Evolutionary conservation across 495 filamentous ascomycete genomes (phyloP).

Genomic region (Annulohypoxylon bovei): DNA sequence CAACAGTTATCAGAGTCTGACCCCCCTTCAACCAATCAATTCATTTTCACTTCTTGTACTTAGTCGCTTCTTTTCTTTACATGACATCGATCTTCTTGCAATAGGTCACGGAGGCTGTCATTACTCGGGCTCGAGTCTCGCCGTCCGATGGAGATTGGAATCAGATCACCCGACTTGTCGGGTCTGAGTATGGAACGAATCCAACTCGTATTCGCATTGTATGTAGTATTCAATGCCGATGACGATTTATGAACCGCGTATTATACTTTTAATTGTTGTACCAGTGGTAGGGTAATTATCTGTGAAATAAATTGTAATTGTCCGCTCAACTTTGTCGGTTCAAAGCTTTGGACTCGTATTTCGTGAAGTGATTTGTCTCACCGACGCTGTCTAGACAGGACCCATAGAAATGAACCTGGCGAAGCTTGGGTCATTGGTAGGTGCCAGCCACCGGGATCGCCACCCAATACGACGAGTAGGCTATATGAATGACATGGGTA

Average conservation of each 20-base stretch:
- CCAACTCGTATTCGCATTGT: constrained; percentile 18
- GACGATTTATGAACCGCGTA: constrained; percentile 31
- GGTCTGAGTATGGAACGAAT: constrained; percentile 13
- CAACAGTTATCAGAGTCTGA: constrained; percentile 28
- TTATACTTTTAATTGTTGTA: neutral
- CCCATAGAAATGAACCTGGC: neutral
- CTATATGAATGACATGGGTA: neutral
- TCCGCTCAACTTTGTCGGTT: neutral
- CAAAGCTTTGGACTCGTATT: neutral
- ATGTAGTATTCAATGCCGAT: constrained; percentile 33
- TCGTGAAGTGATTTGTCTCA: neutral
- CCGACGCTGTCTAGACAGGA: neutral
- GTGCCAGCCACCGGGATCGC: neutral
- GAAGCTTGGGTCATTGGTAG: neutral
- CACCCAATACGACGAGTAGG: neutral
- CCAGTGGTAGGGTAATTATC: neutral
- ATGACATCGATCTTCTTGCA: constrained; percentile 10
- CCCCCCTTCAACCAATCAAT: constrained; percentile 20
- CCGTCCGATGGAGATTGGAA: neutral
- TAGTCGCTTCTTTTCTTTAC: constrained; percentile 19
- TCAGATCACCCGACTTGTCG: constrained; percentile 2
- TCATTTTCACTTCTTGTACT: constrained; percentile 39
- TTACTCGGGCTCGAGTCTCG: neutral
- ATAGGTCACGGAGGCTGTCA: constrained; percentile 4
- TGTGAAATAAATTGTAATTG: constrained; percentile 1